A percentile compares a stretch with the other conserved stretches of the same genome.
These are phyloP conservation scores for Yarrowia alimentaria DNA, from an alignment of 805 yeast genomes.

Conservation along the genomic window DNA sequence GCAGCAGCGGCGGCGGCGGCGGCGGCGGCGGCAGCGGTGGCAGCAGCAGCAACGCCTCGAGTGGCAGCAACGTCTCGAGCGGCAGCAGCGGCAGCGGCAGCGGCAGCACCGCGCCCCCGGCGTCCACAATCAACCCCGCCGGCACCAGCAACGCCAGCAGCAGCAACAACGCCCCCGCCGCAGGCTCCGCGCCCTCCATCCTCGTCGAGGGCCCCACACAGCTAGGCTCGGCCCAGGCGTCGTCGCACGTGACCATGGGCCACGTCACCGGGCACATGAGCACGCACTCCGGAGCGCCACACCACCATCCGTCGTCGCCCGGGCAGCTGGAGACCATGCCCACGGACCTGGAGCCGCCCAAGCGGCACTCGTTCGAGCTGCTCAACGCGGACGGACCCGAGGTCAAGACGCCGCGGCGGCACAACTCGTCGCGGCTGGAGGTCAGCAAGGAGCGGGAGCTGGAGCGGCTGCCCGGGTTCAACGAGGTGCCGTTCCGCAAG, in stretches of 20 bases:
- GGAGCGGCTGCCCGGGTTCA: slow-evolving; percentile 78
- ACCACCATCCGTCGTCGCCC: slow-evolving; percentile 36
- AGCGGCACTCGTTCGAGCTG: slow-evolving; percentile 55
- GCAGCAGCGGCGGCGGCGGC: neutral
- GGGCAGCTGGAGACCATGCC: slow-evolving; percentile 43
- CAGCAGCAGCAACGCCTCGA: neutral
- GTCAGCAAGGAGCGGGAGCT: slow-evolving; percentile 64
- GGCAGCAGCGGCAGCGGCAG: too few relatives aligned
- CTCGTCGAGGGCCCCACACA: slow-evolving; percentile 20
- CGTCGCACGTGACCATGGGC: slow-evolving; percentile 25
- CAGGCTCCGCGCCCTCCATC: slow-evolving; percentile 7
- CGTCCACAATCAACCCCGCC: neutral
- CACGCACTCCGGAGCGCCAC: slow-evolving; percentile 30
- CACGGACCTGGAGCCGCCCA: slow-evolving; percentile 41
- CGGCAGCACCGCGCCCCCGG: neutral
- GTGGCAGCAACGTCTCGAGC: neutral
- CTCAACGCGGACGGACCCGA: slow-evolving; percentile 72
- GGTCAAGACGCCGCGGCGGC: slow-evolving; percentile 83
- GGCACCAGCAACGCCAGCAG: neutral
- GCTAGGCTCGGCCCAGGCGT: slow-evolving; percentile 25
- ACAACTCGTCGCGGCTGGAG: slow-evolving; percentile 88
- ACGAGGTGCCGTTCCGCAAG: slow-evolving; percentile 82
- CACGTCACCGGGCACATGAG: slow-evolving; percentile 29
- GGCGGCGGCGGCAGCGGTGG: neutral
- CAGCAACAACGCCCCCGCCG: slow-evolving; percentile 1